Base-by-base conservation (phyloP, 2,329 filamentous ascomycete species). In the Colletotrichum magnum region DNA sequence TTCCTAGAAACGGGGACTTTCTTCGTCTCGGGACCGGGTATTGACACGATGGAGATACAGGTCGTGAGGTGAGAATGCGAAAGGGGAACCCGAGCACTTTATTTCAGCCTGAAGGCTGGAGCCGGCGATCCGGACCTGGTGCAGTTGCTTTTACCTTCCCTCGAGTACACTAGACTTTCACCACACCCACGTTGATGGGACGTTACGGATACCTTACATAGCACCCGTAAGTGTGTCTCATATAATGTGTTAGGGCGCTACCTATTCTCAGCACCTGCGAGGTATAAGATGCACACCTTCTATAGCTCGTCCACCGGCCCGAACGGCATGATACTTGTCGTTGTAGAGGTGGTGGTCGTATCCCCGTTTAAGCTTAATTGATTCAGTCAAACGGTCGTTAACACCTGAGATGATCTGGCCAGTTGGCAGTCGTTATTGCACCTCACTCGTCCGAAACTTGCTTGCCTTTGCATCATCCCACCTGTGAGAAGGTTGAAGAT, bases 291-390 rank as follows among this genome's bases (percentile, higher is more conserved):
- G 32, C 32, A 52, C 9, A 7, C 21, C 47, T 41, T 43, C 21
- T 47, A 39, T n/a, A 26, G 45, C 18, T n/a, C 24, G 32, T 16
- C 32, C 26, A 56, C 15, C 15, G 39, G 53, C 52, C 54, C 15
- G 61, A 39, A 53, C 53, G 47, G 47, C 28, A 50, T 43, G 41
- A 15, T 5, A 43, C 41, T 53, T 10, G 48, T 56, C 47, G 41
- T 50, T 12, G 56, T 32, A n/a, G 16, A 39, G 28, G 32, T 51
- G 28, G 32, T 51, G 18, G 54, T 54, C 10, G 60, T 58, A 65
- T 54, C 28, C 43, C 66, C 48, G 28, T 69, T 66, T 69, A 69
- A 69, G 66, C 66, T 69, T 69, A 66, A 50, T 66, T 69, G 13
- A 43, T n/a, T 12, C 50, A 45, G 54, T 53, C 28, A 47, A 43